phyloP scores from a whole-genome alignment of 257 asterid genomes.

The Nicotiana noctiflora region DNA sequence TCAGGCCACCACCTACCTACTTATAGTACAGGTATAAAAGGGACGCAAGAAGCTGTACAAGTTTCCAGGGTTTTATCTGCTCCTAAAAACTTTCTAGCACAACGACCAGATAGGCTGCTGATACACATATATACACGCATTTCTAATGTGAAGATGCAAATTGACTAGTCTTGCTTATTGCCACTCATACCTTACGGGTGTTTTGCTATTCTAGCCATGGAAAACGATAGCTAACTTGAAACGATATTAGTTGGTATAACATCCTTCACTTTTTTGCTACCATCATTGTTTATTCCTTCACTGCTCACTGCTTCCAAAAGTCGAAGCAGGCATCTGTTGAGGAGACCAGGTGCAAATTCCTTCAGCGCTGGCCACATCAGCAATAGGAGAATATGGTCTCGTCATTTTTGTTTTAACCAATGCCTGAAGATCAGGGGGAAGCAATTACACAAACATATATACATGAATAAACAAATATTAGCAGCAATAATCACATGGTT shows the following conservation, averaged over 20 bases:
- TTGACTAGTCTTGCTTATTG: background rate
- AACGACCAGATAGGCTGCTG: background rate
- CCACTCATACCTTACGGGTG: background rate
- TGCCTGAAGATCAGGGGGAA: slow-evolving; percentile 34
- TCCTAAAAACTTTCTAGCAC: background rate
- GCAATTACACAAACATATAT: background rate
- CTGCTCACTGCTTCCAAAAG: slow-evolving; percentile 65
- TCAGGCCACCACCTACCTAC: slow-evolving; percentile 8
- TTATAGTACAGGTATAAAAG: background rate
- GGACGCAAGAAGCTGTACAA: background rate
- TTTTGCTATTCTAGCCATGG: background rate
- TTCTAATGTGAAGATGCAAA: background rate
- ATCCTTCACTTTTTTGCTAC: slow-evolving; percentile 3
- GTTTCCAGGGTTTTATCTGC: background rate
- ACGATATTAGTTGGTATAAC: background rate
- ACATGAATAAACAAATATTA: background rate
- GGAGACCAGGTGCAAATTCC: slow-evolving; percentile 48
- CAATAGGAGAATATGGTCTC: slow-evolving; percentile 71
- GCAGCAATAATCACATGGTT: background rate
- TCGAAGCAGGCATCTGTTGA: slow-evolving; percentile 68
- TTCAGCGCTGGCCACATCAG: slow-evolving; percentile 37
- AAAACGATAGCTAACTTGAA: background rate
- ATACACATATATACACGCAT: slow-evolving; percentile 4
- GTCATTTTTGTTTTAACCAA: slow-evolving; percentile 60
- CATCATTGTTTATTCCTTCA: slow-evolving; percentile 21